These are phyloP conservation scores for Taiozyma sp. DNA, from an alignment of 1,139 yeast species.

Conservation along the genomic window DNA sequence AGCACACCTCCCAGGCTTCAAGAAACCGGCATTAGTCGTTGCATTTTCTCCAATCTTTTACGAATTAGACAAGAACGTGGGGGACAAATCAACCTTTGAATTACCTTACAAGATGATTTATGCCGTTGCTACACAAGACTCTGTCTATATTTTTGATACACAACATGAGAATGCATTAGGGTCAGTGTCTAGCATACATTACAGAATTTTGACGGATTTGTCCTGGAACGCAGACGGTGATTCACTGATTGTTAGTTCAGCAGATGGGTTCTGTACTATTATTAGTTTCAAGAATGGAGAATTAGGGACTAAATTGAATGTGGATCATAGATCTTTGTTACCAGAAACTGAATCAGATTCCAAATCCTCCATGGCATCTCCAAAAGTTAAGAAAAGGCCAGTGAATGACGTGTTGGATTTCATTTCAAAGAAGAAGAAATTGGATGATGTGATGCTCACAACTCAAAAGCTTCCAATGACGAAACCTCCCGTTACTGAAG, in stretches of 20 bases:
- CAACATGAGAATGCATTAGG: slow-evolving; percentile 66
- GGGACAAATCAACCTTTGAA: slow-evolving; percentile 35
- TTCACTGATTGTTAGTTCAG: slow-evolving; percentile 72
- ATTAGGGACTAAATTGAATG: slow-evolving; percentile 41
- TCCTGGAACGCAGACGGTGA: slow-evolving; percentile 80
- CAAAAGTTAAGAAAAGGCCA: slow-evolving; percentile 7
- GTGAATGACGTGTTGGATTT: neutral
- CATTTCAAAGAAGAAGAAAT: slow-evolving; percentile 6
- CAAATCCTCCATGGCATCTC: slow-evolving; percentile 4
- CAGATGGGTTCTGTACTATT: slow-evolving; percentile 90
- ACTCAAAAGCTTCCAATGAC: neutral
- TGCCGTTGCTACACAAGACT: slow-evolving; percentile 91
- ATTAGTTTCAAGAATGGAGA: slow-evolving; percentile 46
- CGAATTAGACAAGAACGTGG: slow-evolving; percentile 28
- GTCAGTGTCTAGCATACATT: slow-evolving; percentile 73
- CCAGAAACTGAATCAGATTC: slow-evolving; percentile 11
- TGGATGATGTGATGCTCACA: neutral
- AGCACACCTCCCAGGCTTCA: slow-evolving; percentile 72
- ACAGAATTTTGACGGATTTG: slow-evolving; percentile 82
- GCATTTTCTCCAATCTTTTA: slow-evolving; percentile 70
- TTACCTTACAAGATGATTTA: slow-evolving; percentile 78
- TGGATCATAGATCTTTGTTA: slow-evolving; percentile 12
- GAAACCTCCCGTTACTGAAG: neutral
- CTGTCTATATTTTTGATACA: slow-evolving; percentile 82
- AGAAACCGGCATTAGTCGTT: slow-evolving; percentile 81